Conservation (phyloP, 2,329 filamentous ascomycete species). For the Talaromyces islandicus region DNA sequence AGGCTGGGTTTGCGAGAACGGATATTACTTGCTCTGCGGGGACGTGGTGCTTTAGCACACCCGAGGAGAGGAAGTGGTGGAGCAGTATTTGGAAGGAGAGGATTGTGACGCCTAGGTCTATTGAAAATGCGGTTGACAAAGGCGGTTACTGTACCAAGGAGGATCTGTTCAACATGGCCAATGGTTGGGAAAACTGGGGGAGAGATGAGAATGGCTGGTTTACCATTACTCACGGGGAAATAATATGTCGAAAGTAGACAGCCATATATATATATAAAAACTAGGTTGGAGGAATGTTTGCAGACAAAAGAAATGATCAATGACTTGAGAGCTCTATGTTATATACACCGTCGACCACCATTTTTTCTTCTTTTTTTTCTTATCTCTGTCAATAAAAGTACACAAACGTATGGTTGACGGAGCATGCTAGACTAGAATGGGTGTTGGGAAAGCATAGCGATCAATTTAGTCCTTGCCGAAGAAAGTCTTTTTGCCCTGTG, state of each 20-base stretch:
- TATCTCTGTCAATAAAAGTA: conserved; percentile 9
- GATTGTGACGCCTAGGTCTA: conserved; percentile 16
- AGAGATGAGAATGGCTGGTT: conserved; percentile 15
- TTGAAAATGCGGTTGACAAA: conserved; percentile 14
- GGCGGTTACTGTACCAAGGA: conserved; percentile 15
- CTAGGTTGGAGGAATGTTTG: neutral
- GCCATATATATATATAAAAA: too few relatives aligned
- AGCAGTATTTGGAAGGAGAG: conserved; percentile 5
- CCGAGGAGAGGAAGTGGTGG: conserved; percentile 8
- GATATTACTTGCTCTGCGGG: conserved; percentile 14
- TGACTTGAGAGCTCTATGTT: conserved; percentile 5
- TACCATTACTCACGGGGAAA: conserved; percentile 12
- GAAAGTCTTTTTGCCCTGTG: conserved; percentile 61
- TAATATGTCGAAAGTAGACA: conserved; percentile 11
- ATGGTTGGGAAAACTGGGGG: conserved; percentile 17
- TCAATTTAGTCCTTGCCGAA: conserved; percentile 32
- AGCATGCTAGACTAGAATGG: neutral
- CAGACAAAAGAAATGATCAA: conserved; percentile 6
- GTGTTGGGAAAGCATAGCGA: conserved; percentile 4
- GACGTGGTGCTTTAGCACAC: conserved; percentile 9
- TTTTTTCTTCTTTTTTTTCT: conserved; percentile 4
- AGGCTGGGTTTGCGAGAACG: conserved; percentile 17
- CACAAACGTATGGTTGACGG: conserved; percentile 3
- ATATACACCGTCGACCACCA: conserved; percentile 13
- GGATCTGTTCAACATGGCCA: conserved; percentile 15